Base-by-base conservation (phyloP, 2,329 filamentous ascomycete genomes). In the Fusarium burgessii region DNA sequence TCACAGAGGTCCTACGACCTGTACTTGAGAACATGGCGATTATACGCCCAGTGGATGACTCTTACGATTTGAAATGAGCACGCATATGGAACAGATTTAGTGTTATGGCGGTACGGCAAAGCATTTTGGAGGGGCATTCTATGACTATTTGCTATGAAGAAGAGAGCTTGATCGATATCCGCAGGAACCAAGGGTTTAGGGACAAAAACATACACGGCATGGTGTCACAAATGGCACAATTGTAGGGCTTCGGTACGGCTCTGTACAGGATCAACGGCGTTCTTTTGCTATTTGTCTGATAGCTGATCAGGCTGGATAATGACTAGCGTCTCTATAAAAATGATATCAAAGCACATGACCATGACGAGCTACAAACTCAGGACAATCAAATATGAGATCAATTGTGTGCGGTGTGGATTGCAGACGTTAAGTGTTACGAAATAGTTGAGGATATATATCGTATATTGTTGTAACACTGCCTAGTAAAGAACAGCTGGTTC, bases 201-300 rank as follows among this genome's bases (percentile, higher is more conserved):
- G 46, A 58, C 36, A 58, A 72, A 67, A 58, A 57, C 56, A 43
- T 56, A 47, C 25, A 59, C 36, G 54, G 43, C 25, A 66, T 47
- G 35, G 41, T 49, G 68, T 58, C 56, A 62, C 38, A 46, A 45
- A 57, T 36, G 41, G 36, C 54, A 69, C 51, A 23, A 45, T 18
- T 33, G 27, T 47, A 42, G 32, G 46, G 59, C 49, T 51, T 64
- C 40, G 50, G 62, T 51, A 62, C 29, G 56, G 58, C 29, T 60
- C 66, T 72, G 58, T 61, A 71, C 51, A 72, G 64, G 62, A 63
- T 64, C 27, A 55, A 64, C 60, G 70, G 66, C 70, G 70, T 73
- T 68, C 42, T 71, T 71, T 61, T 67, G 33, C 68, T 66, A 73
- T 60, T 63, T 64, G 46, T 59, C 57, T 57, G 45, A 67, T 58